Evolutionary conservation across 306 rosid genomes (phyloP), one percentile per base, ranked within the genome.

Genomic region (Quercus robur): DNA sequence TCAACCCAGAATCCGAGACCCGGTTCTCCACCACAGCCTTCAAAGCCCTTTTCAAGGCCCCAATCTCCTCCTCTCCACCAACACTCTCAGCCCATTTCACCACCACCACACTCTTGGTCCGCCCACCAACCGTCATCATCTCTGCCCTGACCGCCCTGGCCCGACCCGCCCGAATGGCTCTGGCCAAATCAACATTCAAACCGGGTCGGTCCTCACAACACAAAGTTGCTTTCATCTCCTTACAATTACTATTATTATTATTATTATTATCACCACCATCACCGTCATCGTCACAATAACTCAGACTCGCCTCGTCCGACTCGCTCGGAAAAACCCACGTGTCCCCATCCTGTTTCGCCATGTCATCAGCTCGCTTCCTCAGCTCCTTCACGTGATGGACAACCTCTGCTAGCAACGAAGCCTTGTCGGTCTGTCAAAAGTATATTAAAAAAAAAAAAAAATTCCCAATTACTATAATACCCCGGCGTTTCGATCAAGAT

Each of bases 131-230:
- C 59, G 97, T 92, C 93, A 90, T 87, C 89, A 83, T 89, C 92
- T 94, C 94, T 4, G 92, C 97, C 52, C 89, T 85, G 12, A 94
- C 87, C 25, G 78, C 83, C 74, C 67, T 88, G 0, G 83, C 97
- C 62, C 79, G 85, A 20, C 82, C 97, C 44, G 91, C 87, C 67
- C 86, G 73, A n/a, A 92, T 86, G 0, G 94, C 98, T 68, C 56
- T 70, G 1, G 54, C 68, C 72, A 94, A 46, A 20, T 94, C 98
- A 76, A 86, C 82, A 94, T 83, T 90, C 84, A 94, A 75, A 19
- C 91, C 83, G 12, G 90, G 85, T 23, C 97, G 87, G 74, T 94
- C 98, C 79, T 91, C 91, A 73, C 98, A 94, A 85, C 98, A 89
- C 41, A 94, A 51, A 17, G 87, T 92, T 63, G 87, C 94, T 71